Evolutionary conservation across 208 protist genomes (phyloP), one percentile per base, ranked within the genome.

Genomic region (Naegleria gruberi): DNA sequence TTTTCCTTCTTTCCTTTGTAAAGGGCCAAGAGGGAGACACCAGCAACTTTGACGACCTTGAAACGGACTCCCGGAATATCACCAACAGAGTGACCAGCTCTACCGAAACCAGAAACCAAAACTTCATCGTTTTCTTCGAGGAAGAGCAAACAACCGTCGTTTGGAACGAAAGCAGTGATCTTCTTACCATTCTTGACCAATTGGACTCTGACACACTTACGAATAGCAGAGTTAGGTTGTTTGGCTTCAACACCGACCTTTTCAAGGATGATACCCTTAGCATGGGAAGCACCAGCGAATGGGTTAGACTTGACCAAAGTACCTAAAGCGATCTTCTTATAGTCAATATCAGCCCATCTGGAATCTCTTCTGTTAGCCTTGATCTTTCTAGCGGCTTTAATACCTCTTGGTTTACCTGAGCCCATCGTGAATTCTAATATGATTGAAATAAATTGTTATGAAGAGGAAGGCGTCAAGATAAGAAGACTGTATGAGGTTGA

Each of bases 121-220:
- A 99, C 98, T 94, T 99, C 97, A 94, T 99, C 97, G 94, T 99
- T 99, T 94, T 99, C 98, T 94, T 99, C 98, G 90, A 99, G 96
- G 93, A 98, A 99, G 95, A 99, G 98, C 19, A 99, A 95, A 93
- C 97, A 99, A 98, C 99, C 99, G 94, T 99, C 99, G 86, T 96
- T 94, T 90, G 99, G 99, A 81, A 99, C 99, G 96, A 99, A 99
- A 90, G 98, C 98, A 89, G 99, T 97, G 94, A 99, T 99, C 93
- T 99, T 99, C 97, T 99, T 99, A 92, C 98, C 98, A 97, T 99
- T 99, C 97, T 99, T 99, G 95, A 99, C 99, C 77, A 99, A 97
- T 96, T 99, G 98, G 90, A 99, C 99, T 95, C 98, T 98, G 82
- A 99, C 98, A 94, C 98, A 99, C 96, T 99, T 99, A 96, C 99